Conservation (phyloP, 768 basidiomycete species). For the Rossbeevera mucosa region DNA sequence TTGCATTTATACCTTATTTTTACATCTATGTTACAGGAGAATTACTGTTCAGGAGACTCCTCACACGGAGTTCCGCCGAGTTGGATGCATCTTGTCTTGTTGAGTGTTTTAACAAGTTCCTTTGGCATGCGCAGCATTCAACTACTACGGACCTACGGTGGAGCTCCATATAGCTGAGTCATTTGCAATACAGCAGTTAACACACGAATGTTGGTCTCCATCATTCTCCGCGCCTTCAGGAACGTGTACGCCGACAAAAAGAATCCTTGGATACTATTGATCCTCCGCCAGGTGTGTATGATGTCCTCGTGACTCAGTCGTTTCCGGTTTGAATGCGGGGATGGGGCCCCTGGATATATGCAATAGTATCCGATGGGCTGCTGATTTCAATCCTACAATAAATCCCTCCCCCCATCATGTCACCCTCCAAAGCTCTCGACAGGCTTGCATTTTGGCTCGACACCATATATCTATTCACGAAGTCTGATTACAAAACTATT, state of each 20-base stretch:
- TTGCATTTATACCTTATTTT: background rate
- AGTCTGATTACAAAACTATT: constrained; percentile 33
- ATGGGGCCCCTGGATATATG: background rate
- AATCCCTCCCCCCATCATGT: background rate
- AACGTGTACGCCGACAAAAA: background rate
- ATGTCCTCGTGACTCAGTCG: background rate
- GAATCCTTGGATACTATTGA: background rate
- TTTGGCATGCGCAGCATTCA: background rate
- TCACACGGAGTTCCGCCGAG: background rate
- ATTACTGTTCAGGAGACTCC: background rate
- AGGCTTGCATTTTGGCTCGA: constrained; percentile 15
- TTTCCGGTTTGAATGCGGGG: background rate
- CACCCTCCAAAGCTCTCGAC: background rate
- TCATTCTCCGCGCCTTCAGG: background rate
- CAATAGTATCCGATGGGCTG: background rate
- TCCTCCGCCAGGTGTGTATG: background rate
- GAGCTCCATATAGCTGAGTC: background rate
- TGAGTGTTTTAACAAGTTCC: background rate
- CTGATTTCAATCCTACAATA: background rate
- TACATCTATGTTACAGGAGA: background rate
- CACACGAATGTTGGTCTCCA: background rate
- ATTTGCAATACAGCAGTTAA: background rate
- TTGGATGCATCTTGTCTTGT: background rate
- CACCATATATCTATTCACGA: constrained; percentile 33
- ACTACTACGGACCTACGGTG: too few relatives aligned